These are phyloP conservation scores for Mycosphaerelloides madeirae DNA, from an alignment of 2,329 filamentous ascomycete genomes.

Conservation along the genomic window DNA sequence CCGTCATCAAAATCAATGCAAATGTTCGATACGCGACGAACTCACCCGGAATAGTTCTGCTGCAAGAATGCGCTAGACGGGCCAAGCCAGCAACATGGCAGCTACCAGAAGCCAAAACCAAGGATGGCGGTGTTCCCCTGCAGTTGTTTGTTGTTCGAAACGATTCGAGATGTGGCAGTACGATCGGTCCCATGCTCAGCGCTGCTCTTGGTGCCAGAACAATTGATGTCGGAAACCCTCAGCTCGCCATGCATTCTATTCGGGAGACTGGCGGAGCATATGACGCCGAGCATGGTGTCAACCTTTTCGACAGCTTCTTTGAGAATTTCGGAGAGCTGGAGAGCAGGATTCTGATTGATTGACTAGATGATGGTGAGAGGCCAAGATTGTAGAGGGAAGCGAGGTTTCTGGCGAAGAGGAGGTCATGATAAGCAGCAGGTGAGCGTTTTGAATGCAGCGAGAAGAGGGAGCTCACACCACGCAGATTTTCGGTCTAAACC, in stretches of 20 bases:
- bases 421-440: no score
- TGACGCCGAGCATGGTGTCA: constrained; percentile 81
- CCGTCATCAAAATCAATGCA: constrained; percentile 96
- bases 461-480: no score
- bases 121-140: constrained; percentile 69
- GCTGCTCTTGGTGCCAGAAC: constrained; percentile 82
- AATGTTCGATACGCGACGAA: constrained; percentile 97
- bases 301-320: constrained; percentile 84
- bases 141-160: constrained; percentile 96
- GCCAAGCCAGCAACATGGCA: constrained; percentile 43
- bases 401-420: no score
- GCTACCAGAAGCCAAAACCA: constrained; percentile 35
- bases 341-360: constrained; percentile 79
- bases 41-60: constrained; percentile 84
- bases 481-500: no score
- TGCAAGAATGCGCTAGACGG: constrained; percentile 75
- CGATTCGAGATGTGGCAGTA: constrained; percentile 89
- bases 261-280: constrained; percentile 84
- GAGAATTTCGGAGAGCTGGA: constrained; percentile 77
- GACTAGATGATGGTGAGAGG: constrained; percentile 18
- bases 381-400: background rate
- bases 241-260: constrained; percentile 95
- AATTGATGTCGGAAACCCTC: constrained; percentile 87
- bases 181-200: constrained; percentile 94
- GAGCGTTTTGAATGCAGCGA: no score